Base-by-base conservation (phyloP, 441 rosid genomes). In the Cnidoscolus chayamansa region DNA sequence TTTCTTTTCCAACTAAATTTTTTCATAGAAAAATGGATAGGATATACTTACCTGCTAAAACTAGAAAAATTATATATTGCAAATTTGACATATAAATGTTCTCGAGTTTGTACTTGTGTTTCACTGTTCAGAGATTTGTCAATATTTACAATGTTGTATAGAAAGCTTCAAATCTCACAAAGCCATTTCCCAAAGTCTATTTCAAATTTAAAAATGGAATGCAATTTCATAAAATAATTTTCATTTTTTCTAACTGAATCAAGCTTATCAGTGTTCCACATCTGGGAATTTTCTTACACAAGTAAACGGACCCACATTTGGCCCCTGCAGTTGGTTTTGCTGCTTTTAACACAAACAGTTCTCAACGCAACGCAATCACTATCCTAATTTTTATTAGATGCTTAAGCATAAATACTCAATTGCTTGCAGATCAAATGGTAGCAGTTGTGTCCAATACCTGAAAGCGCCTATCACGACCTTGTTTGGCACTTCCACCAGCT, bases 401-500 rank as follows among this genome's bases (percentile, higher is more conserved):
- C 49, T 32, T 49, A 32, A 40, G 25, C 61, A 57, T 60, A 45
- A 15, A 63, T 17, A 53, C 53, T 31, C n/a, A 64, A 74, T 54
- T 62, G 19, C 58, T 54, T 54, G 71, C n/a, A 57, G 71, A 73
- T 49, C 15, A 63, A 25, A 11, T 3, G 1, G 8, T 10, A 53
- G 16, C 32, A 54, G 20, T 40, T 68, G 40, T 53, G 8, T 32
- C 61, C 54, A 68, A 63, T 79, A 93, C 99, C 92, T 95, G 99
- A 83, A 93, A 93, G 60, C 96, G 92, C 78, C 99, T 88, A 83
- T 95, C 98, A 72, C 98, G 97, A 49, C 98, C 99, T 78, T 93
- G 99, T 84, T 95, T 95, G 51, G 98, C 99, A 77, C 99, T 95
- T 73, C 98, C 98, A 58, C 99, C 99, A 66, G 98, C 99, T 25